Percentiles rank a stretch among this genome's conserved stretches.
Evolutionary conservation across 768 basidiomycete species (phyloP).

Genomic region (Agrocybe praecox): DNA sequence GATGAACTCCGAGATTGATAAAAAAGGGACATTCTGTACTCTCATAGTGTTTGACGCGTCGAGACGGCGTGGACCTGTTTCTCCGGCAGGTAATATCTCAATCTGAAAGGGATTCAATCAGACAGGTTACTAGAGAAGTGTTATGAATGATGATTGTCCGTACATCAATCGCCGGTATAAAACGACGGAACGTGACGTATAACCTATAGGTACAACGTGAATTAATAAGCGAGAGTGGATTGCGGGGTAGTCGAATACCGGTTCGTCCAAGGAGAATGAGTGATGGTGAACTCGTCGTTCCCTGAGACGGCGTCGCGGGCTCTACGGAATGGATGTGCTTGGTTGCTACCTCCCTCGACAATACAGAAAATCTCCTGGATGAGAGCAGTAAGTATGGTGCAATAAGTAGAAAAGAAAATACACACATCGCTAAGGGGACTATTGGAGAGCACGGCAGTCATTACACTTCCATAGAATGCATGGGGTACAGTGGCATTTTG

Average conservation of each 20-base stretch:
- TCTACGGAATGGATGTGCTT: conserved; percentile 73
- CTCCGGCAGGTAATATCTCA: conserved; percentile 82
- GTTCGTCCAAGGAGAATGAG: conserved; percentile 85
- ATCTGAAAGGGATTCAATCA: conserved; percentile 48
- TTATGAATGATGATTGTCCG: conserved; percentile 23
- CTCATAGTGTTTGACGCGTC: conserved; percentile 69
- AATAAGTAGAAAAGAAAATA: conserved; percentile 15
- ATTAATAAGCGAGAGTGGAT: conserved; percentile 4
- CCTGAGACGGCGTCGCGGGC: conserved; percentile 75
- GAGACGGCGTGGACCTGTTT: conserved; percentile 76
- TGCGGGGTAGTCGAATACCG: conserved; percentile 46
- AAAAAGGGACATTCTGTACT: conserved; percentile 74
- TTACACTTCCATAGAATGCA: conserved; percentile 78
- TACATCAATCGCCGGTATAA: conserved; percentile 80
- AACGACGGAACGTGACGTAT: conserved; percentile 73
- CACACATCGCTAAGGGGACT: conserved; percentile 67
- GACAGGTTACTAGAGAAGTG: conserved; percentile 3
- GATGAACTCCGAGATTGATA: conserved; percentile 85
- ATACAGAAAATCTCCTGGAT: conserved; percentile 83
- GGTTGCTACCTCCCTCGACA: conserved; percentile 69
- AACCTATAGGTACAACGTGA: conserved; percentile 43
- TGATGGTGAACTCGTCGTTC: conserved; percentile 64
- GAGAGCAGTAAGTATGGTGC: conserved; percentile 7
- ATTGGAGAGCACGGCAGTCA: conserved; percentile 71
- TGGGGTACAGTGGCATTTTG: conserved; percentile 62